Evolutionary conservation across 352 stramenopile genomes (phyloP), one percentile per base, ranked within the genome.

Genomic region (Phytophthora podocarpi): DNA sequence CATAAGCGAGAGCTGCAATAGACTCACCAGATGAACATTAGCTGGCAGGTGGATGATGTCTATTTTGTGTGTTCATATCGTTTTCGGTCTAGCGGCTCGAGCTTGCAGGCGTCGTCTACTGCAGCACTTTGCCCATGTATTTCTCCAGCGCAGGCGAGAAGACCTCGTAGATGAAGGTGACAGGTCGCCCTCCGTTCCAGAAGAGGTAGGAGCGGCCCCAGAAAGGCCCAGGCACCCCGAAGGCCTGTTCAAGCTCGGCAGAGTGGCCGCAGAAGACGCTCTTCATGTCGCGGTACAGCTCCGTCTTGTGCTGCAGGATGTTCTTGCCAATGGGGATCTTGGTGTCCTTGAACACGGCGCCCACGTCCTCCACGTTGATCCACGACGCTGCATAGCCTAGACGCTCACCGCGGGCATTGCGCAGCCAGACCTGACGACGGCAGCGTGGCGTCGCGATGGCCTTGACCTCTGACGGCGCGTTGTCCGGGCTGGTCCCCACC

Each of bases 91-190:
- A 36, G 18, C 9, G 15, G 8, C 24, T 68, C 15, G 5, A 40
- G 10, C 42, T 46, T 54, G 23, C 23, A 39, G 10, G 4, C 36
- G 30, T 36, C 16, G 21, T 41, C 59, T 63, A 70, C 39, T 72
- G 41, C 42, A 91, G 60, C 27, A 90, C 79, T 10, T 84, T 67
- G 41, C 87, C 87, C 80, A 96, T 87, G 73, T 93, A 93, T 53
- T 82, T 76, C 42, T 90, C 76, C 9, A 96, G 66, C 28, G 62
- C 65, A 1, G 87, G 87, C 21, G 87, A 94, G 61, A 96, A 96
- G 9, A 96, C 87, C 56, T 96, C 87, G 72, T 96, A 96, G 64
- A 96, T 94, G 67, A 93, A 89, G 55, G 85, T 91, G 4, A 94
- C 74, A 26, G 87, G 83, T 12, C 81, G 69, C 11, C 82, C 84